Percentiles rank a stretch among this genome's conserved stretches.
Conservation (phyloP, 2,329 filamentous ascomycete species). For the Fusarium chlamydosporum region DNA sequence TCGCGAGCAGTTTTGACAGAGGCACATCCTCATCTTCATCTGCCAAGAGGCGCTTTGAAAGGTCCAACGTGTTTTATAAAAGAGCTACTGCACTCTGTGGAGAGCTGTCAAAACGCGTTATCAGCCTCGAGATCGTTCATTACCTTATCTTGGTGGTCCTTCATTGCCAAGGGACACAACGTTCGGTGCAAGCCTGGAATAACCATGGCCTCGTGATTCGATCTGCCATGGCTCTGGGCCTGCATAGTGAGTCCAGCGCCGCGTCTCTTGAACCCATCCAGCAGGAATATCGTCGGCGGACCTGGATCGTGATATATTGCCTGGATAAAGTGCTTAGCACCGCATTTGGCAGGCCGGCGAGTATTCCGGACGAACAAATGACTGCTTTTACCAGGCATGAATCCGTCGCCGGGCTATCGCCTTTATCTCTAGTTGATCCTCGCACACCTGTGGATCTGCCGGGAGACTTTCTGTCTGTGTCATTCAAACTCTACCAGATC, state of each 20-base stretch:
- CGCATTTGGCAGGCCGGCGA: constrained; percentile 2
- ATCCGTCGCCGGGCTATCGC: background rate
- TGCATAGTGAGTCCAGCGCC: background rate
- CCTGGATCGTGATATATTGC: constrained; percentile 3
- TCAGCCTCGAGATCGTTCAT: constrained; percentile 1
- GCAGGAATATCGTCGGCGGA: background rate
- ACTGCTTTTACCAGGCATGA: background rate
- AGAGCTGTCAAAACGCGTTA: background rate
- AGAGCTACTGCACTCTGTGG: background rate
- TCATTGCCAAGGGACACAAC: background rate
- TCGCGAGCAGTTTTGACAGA: background rate
- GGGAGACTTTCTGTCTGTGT: background rate
- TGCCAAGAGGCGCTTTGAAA: constrained; percentile 1
- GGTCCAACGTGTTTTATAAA: background rate
- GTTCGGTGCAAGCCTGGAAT: background rate
- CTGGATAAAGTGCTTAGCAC: constrained; percentile 4
- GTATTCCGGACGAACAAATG: background rate
- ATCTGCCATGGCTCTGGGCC: background rate
- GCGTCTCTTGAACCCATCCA: background rate
- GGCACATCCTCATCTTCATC: background rate
- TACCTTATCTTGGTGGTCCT: background rate
- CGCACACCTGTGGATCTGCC: background rate
- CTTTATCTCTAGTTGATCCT: background rate
- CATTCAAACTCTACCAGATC: background rate
- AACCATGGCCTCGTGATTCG: constrained; percentile 1